A percentile compares a stretch with the other conserved stretches of the same genome.
Conservation (phyloP, 768 basidiomycete genomes). For the Epithele typhae region DNA sequence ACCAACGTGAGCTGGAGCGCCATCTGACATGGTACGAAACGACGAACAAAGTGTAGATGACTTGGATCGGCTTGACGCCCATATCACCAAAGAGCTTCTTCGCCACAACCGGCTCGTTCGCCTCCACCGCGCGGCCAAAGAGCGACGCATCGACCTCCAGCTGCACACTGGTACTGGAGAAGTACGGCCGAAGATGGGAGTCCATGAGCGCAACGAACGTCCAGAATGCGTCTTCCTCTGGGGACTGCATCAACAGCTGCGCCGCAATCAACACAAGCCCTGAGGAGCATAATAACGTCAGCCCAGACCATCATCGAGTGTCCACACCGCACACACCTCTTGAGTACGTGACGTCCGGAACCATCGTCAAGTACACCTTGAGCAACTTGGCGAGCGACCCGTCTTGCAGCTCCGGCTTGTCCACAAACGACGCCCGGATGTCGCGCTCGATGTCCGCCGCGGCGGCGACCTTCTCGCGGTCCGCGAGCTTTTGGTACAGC, state of each 20-base stretch:
- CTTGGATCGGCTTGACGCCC: conserved; percentile 48
- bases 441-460: conserved; percentile 58
- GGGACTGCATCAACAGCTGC: conserved; percentile 66
- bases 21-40: not conserved
- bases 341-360: conserved; percentile 72
- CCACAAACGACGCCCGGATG: conserved; percentile 47
- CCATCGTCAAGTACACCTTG: conserved; percentile 81
- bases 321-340: conserved; percentile 39
- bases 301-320: not conserved
- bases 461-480: conserved; percentile 47
- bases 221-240: conserved; percentile 91
- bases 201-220: conserved; percentile 88
- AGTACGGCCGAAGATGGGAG: conserved; percentile 74
- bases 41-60: conserved; percentile 62
- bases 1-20: too few species aligned
- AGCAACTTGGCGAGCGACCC: conserved; percentile 46
- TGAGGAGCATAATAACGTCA: conserved; percentile 21
- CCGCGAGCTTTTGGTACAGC: conserved; percentile 61
- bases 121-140: conserved; percentile 67
- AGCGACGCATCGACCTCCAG: conserved; percentile 74
- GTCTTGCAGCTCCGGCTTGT: conserved; percentile 55
- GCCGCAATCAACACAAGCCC: conserved; percentile 70
- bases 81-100: conserved; percentile 66
- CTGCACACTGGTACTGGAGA: conserved; percentile 54
- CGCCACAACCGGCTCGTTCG: conserved; percentile 51